phyloP scores from a whole-genome alignment of 2,329 filamentous ascomycete species.

The Metarhizium guizhouense region DNA sequence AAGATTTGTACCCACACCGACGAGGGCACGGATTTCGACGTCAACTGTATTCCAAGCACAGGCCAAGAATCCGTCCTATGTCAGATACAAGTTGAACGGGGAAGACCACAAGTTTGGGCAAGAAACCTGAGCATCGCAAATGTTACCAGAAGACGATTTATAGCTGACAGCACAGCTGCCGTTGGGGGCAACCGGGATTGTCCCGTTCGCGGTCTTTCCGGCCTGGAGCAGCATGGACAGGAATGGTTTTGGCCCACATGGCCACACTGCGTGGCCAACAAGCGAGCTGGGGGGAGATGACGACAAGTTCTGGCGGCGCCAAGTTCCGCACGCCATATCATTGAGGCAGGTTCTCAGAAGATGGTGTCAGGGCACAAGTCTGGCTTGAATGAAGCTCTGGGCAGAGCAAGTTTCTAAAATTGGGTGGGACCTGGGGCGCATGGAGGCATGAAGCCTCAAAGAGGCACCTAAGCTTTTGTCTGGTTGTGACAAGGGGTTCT shows the following conservation, averaged over 20 bases:
- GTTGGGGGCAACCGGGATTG: neutral
- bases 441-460: neutral
- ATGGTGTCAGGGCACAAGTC: neutral
- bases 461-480: neutral
- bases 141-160: neutral
- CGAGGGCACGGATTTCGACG: too few relatives aligned
- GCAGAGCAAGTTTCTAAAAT: neutral
- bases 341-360: neutral
- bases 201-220: neutral
- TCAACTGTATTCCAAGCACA: too few relatives aligned
- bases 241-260: neutral
- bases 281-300: neutral
- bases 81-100: too few relatives aligned
- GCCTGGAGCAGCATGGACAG: neutral
- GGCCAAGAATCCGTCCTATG: too few relatives aligned
- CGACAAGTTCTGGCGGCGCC: neutral
- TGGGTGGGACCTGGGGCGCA: neutral
- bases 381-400: too few relatives aligned
- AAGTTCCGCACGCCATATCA: neutral
- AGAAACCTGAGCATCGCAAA: neutral
- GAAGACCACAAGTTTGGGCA: neutral
- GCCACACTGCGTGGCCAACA: neutral
- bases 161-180: neutral
- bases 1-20: too few relatives aligned
- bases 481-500: neutral